Conservation (phyloP, 116 monocot genomes). For the Phalaenopsis hybrid region DNA sequence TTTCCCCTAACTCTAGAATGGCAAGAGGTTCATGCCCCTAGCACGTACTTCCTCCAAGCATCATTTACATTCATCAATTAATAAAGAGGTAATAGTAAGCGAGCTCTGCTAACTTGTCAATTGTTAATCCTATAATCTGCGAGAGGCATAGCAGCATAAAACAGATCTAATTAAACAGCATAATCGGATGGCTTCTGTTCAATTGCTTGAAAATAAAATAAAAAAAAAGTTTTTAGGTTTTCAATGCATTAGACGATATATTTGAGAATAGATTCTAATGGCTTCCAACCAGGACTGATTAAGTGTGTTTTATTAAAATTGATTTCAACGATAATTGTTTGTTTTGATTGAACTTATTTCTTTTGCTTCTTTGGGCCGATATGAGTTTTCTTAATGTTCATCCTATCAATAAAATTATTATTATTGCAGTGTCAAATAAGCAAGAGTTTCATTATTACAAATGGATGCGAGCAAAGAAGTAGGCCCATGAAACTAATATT, state of each 20-base stretch:
- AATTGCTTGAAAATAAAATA: conserved; percentile 1
- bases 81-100: not conserved
- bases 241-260: not conserved
- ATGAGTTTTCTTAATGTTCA: not conserved
- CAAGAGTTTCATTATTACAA: too few relatives aligned
- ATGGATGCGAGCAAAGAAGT: too few relatives aligned
- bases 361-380: not conserved
- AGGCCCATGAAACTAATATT: too few relatives aligned
- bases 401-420: not conserved
- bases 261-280: not conserved
- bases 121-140: not conserved
- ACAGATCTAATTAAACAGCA: not conserved
- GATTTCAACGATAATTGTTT: not conserved
- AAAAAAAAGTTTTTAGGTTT: not conserved
- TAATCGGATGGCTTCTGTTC: not conserved
- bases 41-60: not conserved
- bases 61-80: not conserved
- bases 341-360: not conserved
- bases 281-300: not conserved
- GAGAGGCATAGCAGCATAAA: not conserved
- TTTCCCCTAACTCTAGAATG: not conserved
- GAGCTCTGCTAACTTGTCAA: not conserved
- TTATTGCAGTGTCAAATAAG: not conserved
- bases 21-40: not conserved
- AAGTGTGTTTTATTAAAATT: not conserved